These are phyloP conservation scores for Abrus pulchellus DNA, from an alignment of 306 rosid genomes.

Conservation along the genomic window DNA sequence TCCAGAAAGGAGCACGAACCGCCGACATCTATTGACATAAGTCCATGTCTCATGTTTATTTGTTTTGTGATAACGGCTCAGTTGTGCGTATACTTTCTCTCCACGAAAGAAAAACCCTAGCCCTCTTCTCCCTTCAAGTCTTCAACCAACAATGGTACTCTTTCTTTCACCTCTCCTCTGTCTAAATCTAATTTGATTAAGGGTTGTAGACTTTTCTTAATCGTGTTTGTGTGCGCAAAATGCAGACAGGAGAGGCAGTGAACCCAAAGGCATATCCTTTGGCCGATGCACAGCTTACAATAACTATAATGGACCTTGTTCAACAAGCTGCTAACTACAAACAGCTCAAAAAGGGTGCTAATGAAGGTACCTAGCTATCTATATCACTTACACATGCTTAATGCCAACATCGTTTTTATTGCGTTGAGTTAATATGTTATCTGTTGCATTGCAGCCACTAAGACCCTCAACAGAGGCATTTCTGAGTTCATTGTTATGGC, in stretches of 20 bases:
- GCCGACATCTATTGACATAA: not conserved
- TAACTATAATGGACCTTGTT: slow-evolving; percentile 84
- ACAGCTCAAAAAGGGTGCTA: slow-evolving; percentile 96
- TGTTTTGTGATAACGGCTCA: not conserved
- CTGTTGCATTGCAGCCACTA: slow-evolving; percentile 69
- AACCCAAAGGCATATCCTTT: slow-evolving; percentile 91
- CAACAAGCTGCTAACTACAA: slow-evolving; percentile 93
- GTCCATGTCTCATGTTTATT: not conserved
- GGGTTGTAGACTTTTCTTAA: not conserved
- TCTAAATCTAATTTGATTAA: not conserved
- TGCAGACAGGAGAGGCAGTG: slow-evolving; percentile 83
- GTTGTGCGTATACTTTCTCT: not conserved
- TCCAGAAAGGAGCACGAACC: not conserved
- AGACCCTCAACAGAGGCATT: slow-evolving; percentile 88
- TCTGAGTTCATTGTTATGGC: slow-evolving; percentile 94
- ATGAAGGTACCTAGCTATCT: slow-evolving; percentile 66
- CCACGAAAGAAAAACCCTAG: slow-evolving; percentile 38
- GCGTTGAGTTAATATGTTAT: not conserved
- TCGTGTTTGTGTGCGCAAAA: not conserved
- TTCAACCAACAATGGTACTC: slow-evolving; percentile 61
- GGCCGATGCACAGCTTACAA: slow-evolving; percentile 82
- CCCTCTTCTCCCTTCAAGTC: not conserved
- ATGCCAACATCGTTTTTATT: not conserved
- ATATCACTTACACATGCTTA: not conserved
- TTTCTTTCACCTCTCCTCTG: not conserved